These are phyloP conservation scores for Salinomyces thailandicus DNA, from an alignment of 2,329 filamentous ascomycete genomes.

Conservation along the genomic window DNA sequence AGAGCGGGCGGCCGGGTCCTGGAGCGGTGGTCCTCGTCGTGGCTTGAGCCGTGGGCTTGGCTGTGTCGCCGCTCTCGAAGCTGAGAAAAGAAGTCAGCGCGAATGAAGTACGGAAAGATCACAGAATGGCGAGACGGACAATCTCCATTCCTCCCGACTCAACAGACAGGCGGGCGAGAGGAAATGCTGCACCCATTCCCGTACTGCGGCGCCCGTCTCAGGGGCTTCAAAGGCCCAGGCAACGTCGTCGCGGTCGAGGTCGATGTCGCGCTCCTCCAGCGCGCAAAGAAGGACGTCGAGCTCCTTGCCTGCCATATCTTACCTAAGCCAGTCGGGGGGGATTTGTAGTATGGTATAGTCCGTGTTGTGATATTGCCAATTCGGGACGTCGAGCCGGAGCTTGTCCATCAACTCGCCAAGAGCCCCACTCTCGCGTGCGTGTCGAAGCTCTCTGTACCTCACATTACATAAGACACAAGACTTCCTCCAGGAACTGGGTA, in stretches of 20 bases:
- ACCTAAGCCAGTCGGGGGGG: too few relatives aligned
- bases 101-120: too few relatives aligned
- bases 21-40: too few relatives aligned
- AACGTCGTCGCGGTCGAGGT: conserved; percentile 37
- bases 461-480: too few relatives aligned
- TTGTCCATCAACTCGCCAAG: too few relatives aligned
- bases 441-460: too few relatives aligned
- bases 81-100: background rate
- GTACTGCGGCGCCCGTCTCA: conserved; percentile 30
- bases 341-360: too few relatives aligned
- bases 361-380: too few relatives aligned
- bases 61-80: background rate
- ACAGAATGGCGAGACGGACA: too few relatives aligned
- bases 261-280: conserved; percentile 35
- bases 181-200: conserved; percentile 39
- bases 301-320: background rate
- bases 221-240: conserved; percentile 37
- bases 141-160: conserved; percentile 38
- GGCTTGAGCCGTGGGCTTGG: background rate
- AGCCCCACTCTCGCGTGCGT: too few relatives aligned
- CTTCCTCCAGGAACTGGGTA: too few relatives aligned
- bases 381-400: too few relatives aligned
- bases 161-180: conserved; percentile 37
- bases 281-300: conserved; percentile 34
- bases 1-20: conserved; percentile 39